Conservation (phyloP, 106 monocot genomes). For the Chionographis japonica region DNA sequence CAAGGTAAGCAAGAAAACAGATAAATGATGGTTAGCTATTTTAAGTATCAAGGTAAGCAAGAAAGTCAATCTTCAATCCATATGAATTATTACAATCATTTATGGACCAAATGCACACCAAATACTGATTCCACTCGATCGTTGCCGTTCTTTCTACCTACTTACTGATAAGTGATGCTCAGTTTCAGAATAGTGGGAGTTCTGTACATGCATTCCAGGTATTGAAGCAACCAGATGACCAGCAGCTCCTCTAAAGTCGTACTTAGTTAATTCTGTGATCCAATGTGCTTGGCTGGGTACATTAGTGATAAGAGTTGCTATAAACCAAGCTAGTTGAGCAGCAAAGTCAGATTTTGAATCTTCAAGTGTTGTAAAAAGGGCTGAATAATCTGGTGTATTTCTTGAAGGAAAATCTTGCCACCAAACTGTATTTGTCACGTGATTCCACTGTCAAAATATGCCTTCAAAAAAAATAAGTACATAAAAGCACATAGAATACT, state of each 20-base stretch:
- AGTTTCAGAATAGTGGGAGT: conserved; percentile 7
- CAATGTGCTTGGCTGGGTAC: conserved; percentile 77
- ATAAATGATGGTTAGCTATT: too few species aligned
- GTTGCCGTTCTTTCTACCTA: neutral
- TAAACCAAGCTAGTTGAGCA: conserved; percentile 66
- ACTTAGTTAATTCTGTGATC: conserved; percentile 64
- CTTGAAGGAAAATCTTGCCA: conserved; percentile 83
- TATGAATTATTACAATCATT: too few species aligned
- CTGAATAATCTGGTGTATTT: conserved; percentile 42
- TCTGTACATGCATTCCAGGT: conserved; percentile 57
- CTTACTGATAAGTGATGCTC: conserved; percentile 51
- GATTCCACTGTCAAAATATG: conserved; percentile 63
- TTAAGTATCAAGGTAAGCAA: neutral
- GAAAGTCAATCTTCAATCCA: too few species aligned
- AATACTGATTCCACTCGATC: neutral
- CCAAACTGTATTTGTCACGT: conserved; percentile 86
- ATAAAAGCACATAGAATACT: neutral
- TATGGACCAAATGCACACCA: too few species aligned
- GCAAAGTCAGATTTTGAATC: conserved; percentile 57
- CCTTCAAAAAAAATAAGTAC: neutral
- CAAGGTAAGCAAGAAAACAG: neutral
- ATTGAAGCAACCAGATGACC: conserved; percentile 68
- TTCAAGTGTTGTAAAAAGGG: conserved; percentile 37
- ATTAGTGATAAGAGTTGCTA: conserved; percentile 67
- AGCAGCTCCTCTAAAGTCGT: conserved; percentile 51